A percentile compares a stretch with the other conserved stretches of the same genome.
phyloP scores from a whole-genome alignment of 2,329 filamentous ascomycete genomes.

The Botryotinia calthae region DNA sequence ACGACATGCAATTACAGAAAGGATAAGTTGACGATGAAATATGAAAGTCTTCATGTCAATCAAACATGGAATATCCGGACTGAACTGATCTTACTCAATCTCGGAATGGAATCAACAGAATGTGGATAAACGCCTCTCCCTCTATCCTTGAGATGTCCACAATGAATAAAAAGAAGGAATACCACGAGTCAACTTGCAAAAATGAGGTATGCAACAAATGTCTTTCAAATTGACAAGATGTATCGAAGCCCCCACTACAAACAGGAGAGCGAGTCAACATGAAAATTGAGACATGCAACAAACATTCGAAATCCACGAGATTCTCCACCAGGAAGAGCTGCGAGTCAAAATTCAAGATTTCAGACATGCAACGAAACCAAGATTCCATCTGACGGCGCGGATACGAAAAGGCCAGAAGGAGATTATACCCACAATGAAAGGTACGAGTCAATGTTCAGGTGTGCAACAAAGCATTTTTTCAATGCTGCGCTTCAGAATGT shows the following conservation, averaged over 20 bases:
- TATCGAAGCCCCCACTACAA: background rate
- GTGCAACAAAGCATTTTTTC: background rate
- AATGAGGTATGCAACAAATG: background rate
- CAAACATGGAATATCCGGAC: background rate
- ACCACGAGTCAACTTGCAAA: background rate
- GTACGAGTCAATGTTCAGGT: background rate
- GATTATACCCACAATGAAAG: background rate
- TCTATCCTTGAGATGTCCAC: background rate
- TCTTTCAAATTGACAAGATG: background rate
- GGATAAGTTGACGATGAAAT: background rate
- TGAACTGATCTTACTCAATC: background rate
- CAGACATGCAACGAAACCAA: conserved; percentile 6
- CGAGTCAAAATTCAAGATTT: background rate
- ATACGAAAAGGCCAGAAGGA: background rate
- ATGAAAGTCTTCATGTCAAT: background rate
- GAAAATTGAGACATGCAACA: conserved; percentile 2
- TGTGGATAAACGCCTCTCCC: background rate
- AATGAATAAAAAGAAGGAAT: background rate
- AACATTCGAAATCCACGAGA: background rate
- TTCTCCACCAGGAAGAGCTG: background rate
- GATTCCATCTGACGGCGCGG: background rate
- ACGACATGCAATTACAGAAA: background rate
- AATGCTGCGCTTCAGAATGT: background rate
- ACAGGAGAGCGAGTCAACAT: background rate
- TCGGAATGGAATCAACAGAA: background rate